phyloP scores from a whole-genome alignment of 1,284 basidiomycete species.

The Moesziomyces aphidis region DNA sequence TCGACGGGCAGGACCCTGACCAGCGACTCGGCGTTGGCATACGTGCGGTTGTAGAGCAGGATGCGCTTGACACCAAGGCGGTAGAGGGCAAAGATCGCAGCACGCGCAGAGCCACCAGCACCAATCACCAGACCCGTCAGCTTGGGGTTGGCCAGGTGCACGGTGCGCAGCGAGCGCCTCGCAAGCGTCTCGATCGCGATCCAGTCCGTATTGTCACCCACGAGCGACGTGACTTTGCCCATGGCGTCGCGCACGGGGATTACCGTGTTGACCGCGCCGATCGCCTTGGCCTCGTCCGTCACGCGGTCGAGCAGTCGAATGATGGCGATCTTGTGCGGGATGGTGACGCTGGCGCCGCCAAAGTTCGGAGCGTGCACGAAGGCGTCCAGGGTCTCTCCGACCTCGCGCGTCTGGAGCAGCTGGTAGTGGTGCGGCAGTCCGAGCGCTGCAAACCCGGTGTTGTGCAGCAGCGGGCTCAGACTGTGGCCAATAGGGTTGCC shows the following conservation, averaged over 20 bases:
- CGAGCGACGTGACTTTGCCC: constrained; percentile 25
- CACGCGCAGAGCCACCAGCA: constrained; percentile 65
- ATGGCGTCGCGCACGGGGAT: constrained; percentile 45
- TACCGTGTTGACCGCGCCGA: constrained; percentile 67
- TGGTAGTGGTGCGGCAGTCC: constrained; percentile 76
- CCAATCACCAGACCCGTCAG: constrained; percentile 63
- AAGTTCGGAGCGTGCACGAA: constrained; percentile 79
- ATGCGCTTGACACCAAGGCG: constrained; percentile 57
- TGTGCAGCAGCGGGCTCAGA: constrained; percentile 92
- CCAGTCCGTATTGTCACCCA: constrained; percentile 67
- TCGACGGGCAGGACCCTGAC: constrained; percentile 51
- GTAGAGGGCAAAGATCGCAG: constrained; percentile 65
- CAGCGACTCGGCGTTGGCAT: constrained; percentile 55
- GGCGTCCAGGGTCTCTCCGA: constrained; percentile 77
- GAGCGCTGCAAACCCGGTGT: constrained; percentile 83
- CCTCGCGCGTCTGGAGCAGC: constrained; percentile 78
- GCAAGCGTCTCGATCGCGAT: constrained; percentile 57
- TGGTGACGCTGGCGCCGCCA: constrained; percentile 93
- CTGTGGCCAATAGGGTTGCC: constrained; percentile 89
- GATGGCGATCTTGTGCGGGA: constrained; percentile 63
- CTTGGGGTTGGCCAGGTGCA: constrained; percentile 30
- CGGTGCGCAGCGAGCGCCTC: constrained; percentile 32
- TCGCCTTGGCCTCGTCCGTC: constrained; percentile 58
- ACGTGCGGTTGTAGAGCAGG: constrained; percentile 65
- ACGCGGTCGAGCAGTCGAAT: constrained; percentile 59